Evolutionary conservation across 345 rosid species (phyloP).

Genomic region (Dovyalis caffra): DNA sequence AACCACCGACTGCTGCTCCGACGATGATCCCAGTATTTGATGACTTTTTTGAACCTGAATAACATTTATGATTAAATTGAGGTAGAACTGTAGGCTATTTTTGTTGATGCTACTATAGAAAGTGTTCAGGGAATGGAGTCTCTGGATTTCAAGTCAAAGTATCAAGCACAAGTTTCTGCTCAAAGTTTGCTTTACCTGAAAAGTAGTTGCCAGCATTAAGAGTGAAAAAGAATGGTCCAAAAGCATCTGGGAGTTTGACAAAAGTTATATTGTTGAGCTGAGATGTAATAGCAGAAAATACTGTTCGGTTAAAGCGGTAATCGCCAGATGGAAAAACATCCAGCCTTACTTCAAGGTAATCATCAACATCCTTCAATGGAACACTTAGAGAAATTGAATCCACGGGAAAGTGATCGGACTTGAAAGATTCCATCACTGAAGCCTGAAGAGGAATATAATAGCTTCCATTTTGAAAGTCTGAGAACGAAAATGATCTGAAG

Average conservation of each 20-base stretch:
- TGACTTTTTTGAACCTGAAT: not conserved
- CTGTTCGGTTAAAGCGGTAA: constrained; percentile 1
- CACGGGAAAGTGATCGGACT: not conserved
- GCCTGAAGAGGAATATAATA: not conserved
- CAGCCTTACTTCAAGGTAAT: not conserved
- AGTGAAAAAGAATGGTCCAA: not conserved
- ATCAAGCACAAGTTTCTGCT: not conserved
- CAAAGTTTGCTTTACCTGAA: not conserved
- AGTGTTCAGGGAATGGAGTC: not conserved
- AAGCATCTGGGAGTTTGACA: not conserved
- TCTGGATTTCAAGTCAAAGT: not conserved
- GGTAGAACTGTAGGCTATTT: not conserved
- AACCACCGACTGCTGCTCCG: constrained; percentile 12
- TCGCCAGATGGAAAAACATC: constrained; percentile 5
- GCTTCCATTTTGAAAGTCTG: not conserved
- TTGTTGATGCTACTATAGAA: not conserved
- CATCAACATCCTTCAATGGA: not conserved
- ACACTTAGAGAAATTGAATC: not conserved
- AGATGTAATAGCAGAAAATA: not conserved
- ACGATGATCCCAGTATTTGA: constrained; percentile 5
- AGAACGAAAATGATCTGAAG: not conserved
- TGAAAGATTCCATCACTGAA: not conserved
- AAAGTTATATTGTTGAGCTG: not conserved
- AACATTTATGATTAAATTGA: not conserved
- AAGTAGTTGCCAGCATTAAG: not conserved